Percentiles rank a stretch among this genome's conserved stretches.
Conservation (phyloP, 148 eudicot genomes). For the Rhododendron molle region DNA sequence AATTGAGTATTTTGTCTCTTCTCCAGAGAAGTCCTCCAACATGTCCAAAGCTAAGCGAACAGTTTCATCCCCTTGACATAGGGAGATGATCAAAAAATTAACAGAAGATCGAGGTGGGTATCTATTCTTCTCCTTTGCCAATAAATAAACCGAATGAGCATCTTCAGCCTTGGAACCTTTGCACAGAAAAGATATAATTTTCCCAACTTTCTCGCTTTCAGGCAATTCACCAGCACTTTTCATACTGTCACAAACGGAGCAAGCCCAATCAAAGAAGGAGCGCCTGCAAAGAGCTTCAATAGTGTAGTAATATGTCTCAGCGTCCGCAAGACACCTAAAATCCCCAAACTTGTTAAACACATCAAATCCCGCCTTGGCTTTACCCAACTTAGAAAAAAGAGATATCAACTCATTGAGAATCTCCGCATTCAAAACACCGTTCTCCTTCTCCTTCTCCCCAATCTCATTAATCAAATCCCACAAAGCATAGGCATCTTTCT, state of each 20-base stretch:
- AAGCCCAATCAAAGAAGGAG: constrained; percentile 56
- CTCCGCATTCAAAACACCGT: constrained; percentile 35
- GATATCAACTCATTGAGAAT: constrained; percentile 62
- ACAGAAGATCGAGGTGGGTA: constrained; percentile 47
- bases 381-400: constrained; percentile 49
- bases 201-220: constrained; percentile 54
- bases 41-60: constrained; percentile 52
- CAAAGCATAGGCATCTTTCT: constrained; percentile 48
- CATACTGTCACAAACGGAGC: constrained; percentile 63
- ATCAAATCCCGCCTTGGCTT: constrained; percentile 73
- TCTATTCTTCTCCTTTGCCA: constrained; percentile 43
- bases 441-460: constrained; percentile 46
- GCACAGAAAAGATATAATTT: constrained; percentile 54
- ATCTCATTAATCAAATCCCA: constrained; percentile 75
- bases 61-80: constrained; percentile 48
- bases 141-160: constrained; percentile 60
- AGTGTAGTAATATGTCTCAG: constrained; percentile 63
- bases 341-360: constrained; percentile 71
- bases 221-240: constrained; percentile 50
- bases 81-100: constrained; percentile 49
- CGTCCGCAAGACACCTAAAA: constrained; percentile 50
- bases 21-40: constrained; percentile 50
- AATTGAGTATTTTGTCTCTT: constrained; percentile 43
- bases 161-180: constrained; percentile 47
- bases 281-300: constrained; percentile 66